Base-by-base conservation (phyloP, 352 stramenopile genomes). In the Lagenidium giganteum region DNA sequence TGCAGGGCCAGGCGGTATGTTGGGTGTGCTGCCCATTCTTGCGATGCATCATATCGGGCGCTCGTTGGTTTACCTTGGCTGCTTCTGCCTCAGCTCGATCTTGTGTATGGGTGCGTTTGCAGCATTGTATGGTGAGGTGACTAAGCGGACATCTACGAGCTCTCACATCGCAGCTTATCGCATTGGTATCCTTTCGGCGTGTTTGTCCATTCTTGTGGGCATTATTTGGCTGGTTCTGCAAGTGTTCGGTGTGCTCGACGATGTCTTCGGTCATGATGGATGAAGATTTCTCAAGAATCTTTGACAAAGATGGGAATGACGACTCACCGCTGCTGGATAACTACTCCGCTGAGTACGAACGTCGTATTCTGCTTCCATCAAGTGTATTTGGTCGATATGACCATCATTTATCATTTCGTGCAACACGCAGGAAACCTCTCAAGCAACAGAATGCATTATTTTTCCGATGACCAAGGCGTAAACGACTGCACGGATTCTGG, bases 61-160 rank as follows among this genome's bases (percentile, higher is more conserved):
- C 28, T 93, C 70, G 11, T 36, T 83, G 6, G 24, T 88, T 7
- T 97, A 96, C 65, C 58, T 97, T 1, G 64, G 49, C 0, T 85
- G 68, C 13, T 97, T 97, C 53, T 97, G 84, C 46, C 28, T 73
- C 9, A 93, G 70, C 21, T 88, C 70, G 13, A 91, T 88, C 27
- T 11, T 96, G 6, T 77, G 85, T 12, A 97, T 97, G 90, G 90
- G 81, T 21, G 51, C 45, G 1, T 96, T 96, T 56, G 79, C 87
- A 2, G 67, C 71, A 5, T 42, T 87, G 7, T 96, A 96, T 40
- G 87, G 90, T 6, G 69, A 81, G 32, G 24, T 72, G 12, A 89
- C 76, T 6, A 51, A 56, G 11, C 56, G 69, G 13, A 47, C 46
- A 37, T 60, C 43, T 17, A 17, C 38, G 8, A 49, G 52, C n/a